Percentiles rank a stretch among this genome's conserved stretches.
phyloP scores from a whole-genome alignment of 1,284 basidiomycete genomes.

The Puccinia triticina region DNA sequence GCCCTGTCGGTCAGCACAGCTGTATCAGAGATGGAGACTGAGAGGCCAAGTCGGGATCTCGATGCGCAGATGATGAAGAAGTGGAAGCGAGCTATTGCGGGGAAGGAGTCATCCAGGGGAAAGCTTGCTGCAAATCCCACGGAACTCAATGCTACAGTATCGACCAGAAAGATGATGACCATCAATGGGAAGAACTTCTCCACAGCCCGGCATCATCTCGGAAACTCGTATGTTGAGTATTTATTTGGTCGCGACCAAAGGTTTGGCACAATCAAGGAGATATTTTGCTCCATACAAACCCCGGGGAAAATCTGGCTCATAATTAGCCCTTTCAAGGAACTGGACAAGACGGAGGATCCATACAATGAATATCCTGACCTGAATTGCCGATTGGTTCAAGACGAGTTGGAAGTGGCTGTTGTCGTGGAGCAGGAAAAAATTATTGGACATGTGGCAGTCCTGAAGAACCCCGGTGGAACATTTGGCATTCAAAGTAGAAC shows the following conservation, averaged over 20 bases:
- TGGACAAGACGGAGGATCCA: not conserved
- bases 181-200: not conserved
- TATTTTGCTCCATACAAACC: not conserved
- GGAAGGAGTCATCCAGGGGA: not conserved
- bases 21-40: not conserved
- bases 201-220: not conserved
- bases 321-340: not conserved
- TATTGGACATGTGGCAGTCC: not conserved
- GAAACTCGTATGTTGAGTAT: not conserved
- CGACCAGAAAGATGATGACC: not conserved
- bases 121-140: not conserved
- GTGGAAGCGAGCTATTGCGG: constrained; percentile 8
- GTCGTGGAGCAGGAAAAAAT: not conserved
- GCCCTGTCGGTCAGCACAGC: not conserved
- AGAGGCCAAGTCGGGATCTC: not conserved
- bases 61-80: not conserved
- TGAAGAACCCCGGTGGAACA: not conserved
- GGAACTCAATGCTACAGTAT: not conserved
- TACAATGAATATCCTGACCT: too few relatives aligned
- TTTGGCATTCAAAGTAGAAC: not conserved
- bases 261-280: not conserved
- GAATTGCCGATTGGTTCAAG: too few relatives aligned
- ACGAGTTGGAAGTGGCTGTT: too few relatives aligned
- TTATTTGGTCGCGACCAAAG: not conserved
- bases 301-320: not conserved